Evolutionary conservation across 768 basidiomycete genomes (phyloP).

Genomic region (Tricholoma flavovirens): DNA sequence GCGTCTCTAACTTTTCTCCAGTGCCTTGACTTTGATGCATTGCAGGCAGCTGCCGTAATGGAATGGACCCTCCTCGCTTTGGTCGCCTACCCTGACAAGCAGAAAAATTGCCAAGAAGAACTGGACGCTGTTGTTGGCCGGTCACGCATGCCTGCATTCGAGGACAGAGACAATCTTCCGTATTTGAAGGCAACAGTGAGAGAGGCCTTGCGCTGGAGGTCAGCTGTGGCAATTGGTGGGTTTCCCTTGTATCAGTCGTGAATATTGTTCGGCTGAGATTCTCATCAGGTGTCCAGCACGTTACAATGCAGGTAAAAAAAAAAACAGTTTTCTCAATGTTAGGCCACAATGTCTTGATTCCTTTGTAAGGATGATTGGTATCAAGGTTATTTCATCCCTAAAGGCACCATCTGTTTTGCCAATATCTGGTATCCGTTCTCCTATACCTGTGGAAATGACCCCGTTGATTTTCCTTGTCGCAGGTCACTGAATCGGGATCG

Average conservation of each 20-base stretch:
- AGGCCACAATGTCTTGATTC: not conserved
- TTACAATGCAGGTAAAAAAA: not conserved
- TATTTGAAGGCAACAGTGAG: constrained; percentile 25
- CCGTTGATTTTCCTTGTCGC: not conserved
- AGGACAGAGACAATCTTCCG: constrained; percentile 21
- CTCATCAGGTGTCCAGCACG: not conserved
- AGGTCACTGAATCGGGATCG: not conserved
- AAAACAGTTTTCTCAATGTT: too few species aligned
- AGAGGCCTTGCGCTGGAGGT: constrained; percentile 24
- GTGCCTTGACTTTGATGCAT: not conserved
- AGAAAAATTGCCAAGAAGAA: constrained; percentile 27
- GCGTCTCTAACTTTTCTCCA: not conserved
- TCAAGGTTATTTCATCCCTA: constrained; percentile 11
- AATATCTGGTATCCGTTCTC: constrained; percentile 3
- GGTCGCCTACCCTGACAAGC: constrained; percentile 22
- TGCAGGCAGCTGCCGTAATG: not conserved
- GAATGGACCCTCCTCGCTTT: not conserved
- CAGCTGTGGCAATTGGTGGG: constrained; percentile 21
- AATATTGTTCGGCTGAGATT: not conserved
- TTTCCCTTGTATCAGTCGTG: not conserved
- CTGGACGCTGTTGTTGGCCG: constrained; percentile 24
- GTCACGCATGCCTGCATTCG: constrained; percentile 23
- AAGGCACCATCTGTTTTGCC: constrained; percentile 5
- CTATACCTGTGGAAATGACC: not conserved
- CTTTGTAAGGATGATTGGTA: constrained; percentile 7